Evolutionary conservation across 495 filamentous ascomycete genomes (phyloP), one percentile per base, ranked within the genome.

Genomic region (Lasiosphaeria miniovina): DNA sequence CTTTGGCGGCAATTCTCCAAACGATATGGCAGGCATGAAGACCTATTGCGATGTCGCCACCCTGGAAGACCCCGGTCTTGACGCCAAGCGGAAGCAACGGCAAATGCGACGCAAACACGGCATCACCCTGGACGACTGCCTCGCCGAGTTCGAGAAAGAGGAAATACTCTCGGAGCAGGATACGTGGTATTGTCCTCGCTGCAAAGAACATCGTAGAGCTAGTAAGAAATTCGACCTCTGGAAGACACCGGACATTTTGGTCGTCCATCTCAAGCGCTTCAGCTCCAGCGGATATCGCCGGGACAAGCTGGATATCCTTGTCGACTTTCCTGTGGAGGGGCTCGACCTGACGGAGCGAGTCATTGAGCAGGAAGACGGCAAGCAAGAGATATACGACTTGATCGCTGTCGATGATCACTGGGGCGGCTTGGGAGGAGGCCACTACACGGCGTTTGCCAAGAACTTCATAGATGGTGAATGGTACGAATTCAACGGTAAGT

Each of bases 161-260:
- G 94, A 98, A 70, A 86, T 96, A 46, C 78, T 98, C 3, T 96
- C 92, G 0, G 90, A 95, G 69, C 89, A 92, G 63, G 93, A 98
- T 67, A 91, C 90, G 35, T 98, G 94, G 94, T 97, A 90, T 66
- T 98, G 94, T 63, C 92, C 90, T 57, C 84, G 90, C 49, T 98
- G 94, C 81, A 97, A 98, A 68, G 90, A 95, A 62, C 88, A 95
- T 65, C 86, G 89, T 9, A 85, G 90, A 32, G 94, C 95, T 17
- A 91, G 84, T 75, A 98, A 98, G 82, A 95, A 93, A 66, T 91
- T 98, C 36, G 91, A 98, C 69, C 81, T 98, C 4, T 98, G 94
- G 94, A 96, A 91, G 70, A 86, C 88, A 3, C 94, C 94, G 8
- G 94, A 98, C 71, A 93, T 98, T 55, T 80, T 98, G 12, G 87